Evolutionary conservation across 106 monocot genomes (phyloP).

Genomic region (Xerophyta viscosa): DNA sequence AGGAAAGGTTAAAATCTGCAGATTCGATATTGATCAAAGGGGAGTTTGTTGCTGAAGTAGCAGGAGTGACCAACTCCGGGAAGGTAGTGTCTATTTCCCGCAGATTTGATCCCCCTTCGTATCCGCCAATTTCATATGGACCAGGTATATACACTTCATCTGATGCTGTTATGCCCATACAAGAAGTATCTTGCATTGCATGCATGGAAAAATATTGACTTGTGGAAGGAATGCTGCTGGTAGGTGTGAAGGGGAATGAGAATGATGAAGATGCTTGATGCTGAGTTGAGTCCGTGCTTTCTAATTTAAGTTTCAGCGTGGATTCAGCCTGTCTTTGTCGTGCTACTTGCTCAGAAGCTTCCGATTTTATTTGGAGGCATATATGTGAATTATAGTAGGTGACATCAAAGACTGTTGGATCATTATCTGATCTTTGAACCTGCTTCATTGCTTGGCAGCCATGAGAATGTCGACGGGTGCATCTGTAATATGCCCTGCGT

Average conservation of each 20-base stretch:
- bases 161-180: neutral
- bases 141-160: neutral
- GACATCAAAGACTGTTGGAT: slow-evolving; percentile 32
- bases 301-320: no score
- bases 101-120: neutral
- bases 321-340: no score
- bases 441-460: slow-evolving; percentile 57
- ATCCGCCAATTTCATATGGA: neutral
- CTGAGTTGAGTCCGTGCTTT: neutral
- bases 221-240: neutral
- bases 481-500: slow-evolving; percentile 61
- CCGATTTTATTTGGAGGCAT: slow-evolving; percentile 14
- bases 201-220: neutral
- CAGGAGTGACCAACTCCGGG: slow-evolving; percentile 23
- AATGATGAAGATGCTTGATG: neutral
- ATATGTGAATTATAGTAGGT: slow-evolving; percentile 42
- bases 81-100: slow-evolving; percentile 19
- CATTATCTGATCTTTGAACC: slow-evolving; percentile 39
- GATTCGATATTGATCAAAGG: slow-evolving; percentile 31
- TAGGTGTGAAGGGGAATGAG: neutral
- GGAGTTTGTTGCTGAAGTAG: slow-evolving; percentile 28
- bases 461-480: slow-evolving; percentile 37
- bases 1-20: neutral
- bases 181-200: neutral
- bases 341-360: no score